phyloP scores from a whole-genome alignment of 108 stramenopile species.

The Nitzschia sp. region DNA sequence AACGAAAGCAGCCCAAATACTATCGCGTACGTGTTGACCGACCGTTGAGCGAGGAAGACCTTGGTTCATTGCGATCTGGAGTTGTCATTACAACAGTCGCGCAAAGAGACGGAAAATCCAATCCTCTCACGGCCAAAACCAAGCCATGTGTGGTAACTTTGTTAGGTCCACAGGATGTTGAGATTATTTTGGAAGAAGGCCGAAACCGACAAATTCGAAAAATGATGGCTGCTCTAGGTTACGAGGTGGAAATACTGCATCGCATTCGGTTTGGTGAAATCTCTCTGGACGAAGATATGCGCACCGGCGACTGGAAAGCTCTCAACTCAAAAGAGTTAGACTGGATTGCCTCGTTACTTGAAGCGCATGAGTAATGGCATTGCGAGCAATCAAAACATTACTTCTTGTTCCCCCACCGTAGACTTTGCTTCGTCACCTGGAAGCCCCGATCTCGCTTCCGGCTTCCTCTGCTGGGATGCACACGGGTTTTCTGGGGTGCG shows the following conservation, averaged over 20 bases:
- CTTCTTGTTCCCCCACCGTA: neutral
- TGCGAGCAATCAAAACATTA: neutral
- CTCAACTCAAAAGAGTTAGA: conserved; percentile 53
- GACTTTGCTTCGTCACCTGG: conserved; percentile 19
- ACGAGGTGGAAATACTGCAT: conserved; percentile 59
- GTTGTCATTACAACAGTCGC: conserved; percentile 66
- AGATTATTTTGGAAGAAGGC: conserved; percentile 76
- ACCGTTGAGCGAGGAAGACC: conserved; percentile 34
- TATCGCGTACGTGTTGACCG: conserved; percentile 66
- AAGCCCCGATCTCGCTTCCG: conserved; percentile 11
- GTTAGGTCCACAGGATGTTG: conserved; percentile 16
- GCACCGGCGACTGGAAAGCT: conserved; percentile 67
- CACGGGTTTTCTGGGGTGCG: neutral
- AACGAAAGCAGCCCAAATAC: conserved; percentile 57
- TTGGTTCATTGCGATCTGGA: conserved; percentile 49
- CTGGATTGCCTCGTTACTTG: neutral
- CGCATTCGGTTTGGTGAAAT: conserved; percentile 54
- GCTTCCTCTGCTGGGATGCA: neutral
- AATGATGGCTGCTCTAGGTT: conserved; percentile 75
- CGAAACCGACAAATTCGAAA: conserved; percentile 86
- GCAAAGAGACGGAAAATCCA: conserved; percentile 52
- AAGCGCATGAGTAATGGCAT: neutral
- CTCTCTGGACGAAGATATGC: conserved; percentile 34
- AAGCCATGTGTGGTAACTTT: conserved; percentile 44
- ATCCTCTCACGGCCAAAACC: conserved; percentile 65